phyloP scores from a whole-genome alignment of 352 stramenopile genomes.

The Phytophthora macrochlamydospora region DNA sequence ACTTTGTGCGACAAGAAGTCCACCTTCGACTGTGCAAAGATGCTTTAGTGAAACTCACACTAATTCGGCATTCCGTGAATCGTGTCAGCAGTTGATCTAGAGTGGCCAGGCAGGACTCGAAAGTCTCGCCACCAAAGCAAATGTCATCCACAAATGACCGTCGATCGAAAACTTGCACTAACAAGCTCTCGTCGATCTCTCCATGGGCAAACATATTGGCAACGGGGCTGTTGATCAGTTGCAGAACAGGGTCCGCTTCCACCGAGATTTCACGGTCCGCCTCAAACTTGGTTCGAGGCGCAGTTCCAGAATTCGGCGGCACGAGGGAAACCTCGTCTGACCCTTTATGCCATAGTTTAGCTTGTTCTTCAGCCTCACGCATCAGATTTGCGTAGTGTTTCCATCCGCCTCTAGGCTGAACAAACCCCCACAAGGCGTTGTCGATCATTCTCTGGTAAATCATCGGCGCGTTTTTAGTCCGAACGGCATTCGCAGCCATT shows the following conservation, averaged over 20 bases:
- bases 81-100: background rate
- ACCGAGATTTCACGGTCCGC: background rate
- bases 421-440: background rate
- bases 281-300: background rate
- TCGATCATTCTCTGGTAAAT: background rate
- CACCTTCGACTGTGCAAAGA: background rate
- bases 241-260: background rate
- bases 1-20: background rate
- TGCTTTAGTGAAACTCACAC: slow-evolving; percentile 1
- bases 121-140: background rate
- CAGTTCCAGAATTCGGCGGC: background rate
- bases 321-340: background rate
- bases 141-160: background rate
- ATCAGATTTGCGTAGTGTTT: background rate
- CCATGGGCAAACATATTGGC: background rate
- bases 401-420: background rate
- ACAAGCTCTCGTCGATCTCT: background rate
- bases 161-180: background rate
- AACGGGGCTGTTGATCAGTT: background rate
- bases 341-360: background rate
- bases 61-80: background rate
- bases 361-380: background rate
- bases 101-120: background rate
- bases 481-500: slow-evolving; percentile 1
- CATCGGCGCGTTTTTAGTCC: background rate